Evolutionary conservation across 2,329 filamentous ascomycete species (phyloP).

Genomic region (Aspergillus sp.): DNA sequence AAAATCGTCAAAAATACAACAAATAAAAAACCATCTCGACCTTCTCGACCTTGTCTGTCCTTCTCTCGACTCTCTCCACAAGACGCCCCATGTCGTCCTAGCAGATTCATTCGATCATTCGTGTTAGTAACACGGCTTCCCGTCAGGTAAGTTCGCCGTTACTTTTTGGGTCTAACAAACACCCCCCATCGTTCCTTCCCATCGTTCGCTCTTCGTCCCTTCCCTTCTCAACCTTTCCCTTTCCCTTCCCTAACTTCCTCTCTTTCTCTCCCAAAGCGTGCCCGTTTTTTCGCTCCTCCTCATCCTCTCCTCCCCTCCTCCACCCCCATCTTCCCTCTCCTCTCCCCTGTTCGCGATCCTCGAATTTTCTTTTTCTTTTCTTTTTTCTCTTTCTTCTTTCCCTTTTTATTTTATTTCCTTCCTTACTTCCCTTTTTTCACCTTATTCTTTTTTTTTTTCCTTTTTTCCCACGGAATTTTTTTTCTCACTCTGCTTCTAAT

Average conservation of each 20-base stretch:
- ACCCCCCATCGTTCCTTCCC: too few species aligned
- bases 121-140: slow-evolving; percentile 23
- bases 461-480: too few species aligned
- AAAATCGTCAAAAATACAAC: too few species aligned
- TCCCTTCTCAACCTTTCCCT: background rate
- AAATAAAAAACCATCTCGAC: too few species aligned
- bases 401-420: slow-evolving; percentile 6
- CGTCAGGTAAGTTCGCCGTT: slow-evolving; percentile 19
- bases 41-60: background rate
- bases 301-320: background rate
- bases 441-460: too few species aligned
- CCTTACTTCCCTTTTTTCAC: slow-evolving; percentile 2
- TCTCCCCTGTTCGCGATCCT: slow-evolving; percentile 4
- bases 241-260: slow-evolving; percentile 1
- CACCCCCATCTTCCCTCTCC: slow-evolving; percentile 1
- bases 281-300: slow-evolving; percentile 4
- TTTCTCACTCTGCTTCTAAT: too few species aligned
- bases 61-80: slow-evolving; percentile 2
- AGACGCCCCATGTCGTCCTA: slow-evolving; percentile 26
- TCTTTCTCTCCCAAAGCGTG: slow-evolving; percentile 2
- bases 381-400: slow-evolving; percentile 2
- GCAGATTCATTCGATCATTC: slow-evolving; percentile 18
- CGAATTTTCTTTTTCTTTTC: slow-evolving; percentile 3
- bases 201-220: slow-evolving; percentile 5
- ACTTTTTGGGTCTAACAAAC: background rate